A percentile compares a stretch with the other conserved stretches of the same genome.
phyloP scores from a whole-genome alignment of 129 eudicot species.

The Kitagawia praeruptora region DNA sequence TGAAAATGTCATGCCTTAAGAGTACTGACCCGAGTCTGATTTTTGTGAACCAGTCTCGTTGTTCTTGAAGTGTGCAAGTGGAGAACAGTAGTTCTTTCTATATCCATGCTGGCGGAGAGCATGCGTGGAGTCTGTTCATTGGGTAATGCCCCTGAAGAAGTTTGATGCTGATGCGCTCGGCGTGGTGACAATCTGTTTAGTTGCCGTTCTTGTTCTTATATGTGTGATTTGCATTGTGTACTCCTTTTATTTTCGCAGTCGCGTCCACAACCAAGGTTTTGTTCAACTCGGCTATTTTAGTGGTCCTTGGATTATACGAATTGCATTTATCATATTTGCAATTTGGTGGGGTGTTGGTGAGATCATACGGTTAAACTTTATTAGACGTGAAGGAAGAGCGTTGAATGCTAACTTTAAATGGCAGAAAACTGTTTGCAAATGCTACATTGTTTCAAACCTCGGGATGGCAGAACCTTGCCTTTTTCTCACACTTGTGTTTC shows the following conservation, averaged over 20 bases:
- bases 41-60: neutral
- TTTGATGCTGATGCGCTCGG: slow-evolving; percentile 96
- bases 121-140: slow-evolving; percentile 1
- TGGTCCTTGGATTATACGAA: slow-evolving; percentile 91
- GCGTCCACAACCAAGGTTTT: slow-evolving; percentile 42
- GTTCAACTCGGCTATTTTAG: slow-evolving; percentile 62
- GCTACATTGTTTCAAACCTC: slow-evolving; percentile 79
- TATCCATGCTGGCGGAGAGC: slow-evolving; percentile 6
- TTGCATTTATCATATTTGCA: slow-evolving; percentile 43
- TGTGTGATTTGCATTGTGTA: slow-evolving; percentile 71
- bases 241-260: slow-evolving; percentile 67
- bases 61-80: neutral
- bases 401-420: slow-evolving; percentile 41
- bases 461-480: slow-evolving; percentile 94
- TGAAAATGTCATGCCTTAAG: neutral
- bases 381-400: slow-evolving; percentile 57
- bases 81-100: neutral
- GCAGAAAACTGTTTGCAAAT: slow-evolving; percentile 86
- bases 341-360: slow-evolving; percentile 93
- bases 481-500: slow-evolving; percentile 66
- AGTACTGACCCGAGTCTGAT: neutral
- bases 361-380: slow-evolving; percentile 50
- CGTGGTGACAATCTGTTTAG: slow-evolving; percentile 86
- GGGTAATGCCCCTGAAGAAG: slow-evolving; percentile 30
- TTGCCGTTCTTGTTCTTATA: slow-evolving; percentile 45